These are phyloP conservation scores for Umbelopsis sp. DNA, from an alignment of 192 early-diverging fungal species.

Conservation along the genomic window DNA sequence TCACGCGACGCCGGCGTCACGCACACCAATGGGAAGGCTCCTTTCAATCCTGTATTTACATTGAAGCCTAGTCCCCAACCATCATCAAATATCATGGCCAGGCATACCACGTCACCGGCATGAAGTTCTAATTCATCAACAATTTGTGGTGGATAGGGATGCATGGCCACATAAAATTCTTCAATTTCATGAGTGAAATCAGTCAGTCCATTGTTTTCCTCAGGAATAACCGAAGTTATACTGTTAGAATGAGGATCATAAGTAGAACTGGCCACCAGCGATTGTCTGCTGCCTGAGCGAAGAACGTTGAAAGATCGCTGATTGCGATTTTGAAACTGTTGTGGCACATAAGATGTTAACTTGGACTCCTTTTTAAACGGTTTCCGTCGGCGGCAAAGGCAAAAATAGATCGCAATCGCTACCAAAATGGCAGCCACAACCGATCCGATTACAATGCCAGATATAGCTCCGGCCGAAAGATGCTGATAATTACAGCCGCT, in stretches of 20 bases:
- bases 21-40: conserved; percentile 87
- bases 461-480: conserved; percentile 33
- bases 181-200: conserved; percentile 22
- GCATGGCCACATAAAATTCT: conserved; percentile 34
- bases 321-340: conserved; percentile 5
- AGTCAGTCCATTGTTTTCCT: not conserved
- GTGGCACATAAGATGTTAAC: conserved; percentile 13
- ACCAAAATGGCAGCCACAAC: conserved; percentile 11
- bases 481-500: conserved; percentile 3
- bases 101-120: conserved; percentile 71
- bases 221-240: not conserved
- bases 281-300: conserved; percentile 14
- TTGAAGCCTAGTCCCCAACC: conserved; percentile 91
- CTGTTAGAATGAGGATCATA: conserved; percentile 7
- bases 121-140: conserved; percentile 77
- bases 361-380: conserved; percentile 15
- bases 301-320: conserved; percentile 16
- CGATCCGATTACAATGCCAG: conserved; percentile 33
- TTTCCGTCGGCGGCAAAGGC: conserved; percentile 17
- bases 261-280: conserved; percentile 1
- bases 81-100: conserved; percentile 81
- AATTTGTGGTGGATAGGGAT: conserved; percentile 69
- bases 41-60: conserved; percentile 65
- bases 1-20: conserved; percentile 40
- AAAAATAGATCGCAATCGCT: conserved; percentile 16